Evolutionary conservation across 352 stramenopile genomes (phyloP).

Genomic region (Pythium volutum): DNA sequence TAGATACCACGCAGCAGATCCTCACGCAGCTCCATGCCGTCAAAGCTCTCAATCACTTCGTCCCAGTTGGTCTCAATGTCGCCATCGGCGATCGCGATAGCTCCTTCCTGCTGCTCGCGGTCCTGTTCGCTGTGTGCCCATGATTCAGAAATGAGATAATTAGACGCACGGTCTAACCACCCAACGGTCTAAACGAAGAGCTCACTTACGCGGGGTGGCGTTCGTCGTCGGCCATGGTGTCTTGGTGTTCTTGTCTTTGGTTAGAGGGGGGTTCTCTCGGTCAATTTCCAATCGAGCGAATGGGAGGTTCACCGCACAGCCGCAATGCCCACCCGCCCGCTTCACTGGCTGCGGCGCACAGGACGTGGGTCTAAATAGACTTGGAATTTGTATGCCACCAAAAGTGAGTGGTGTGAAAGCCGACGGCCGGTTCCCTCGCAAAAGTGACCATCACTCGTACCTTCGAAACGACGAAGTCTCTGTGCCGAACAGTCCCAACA

Average conservation of each 20-base stretch:
- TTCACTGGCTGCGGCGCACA: constrained; percentile 24
- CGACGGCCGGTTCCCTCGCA: neutral
- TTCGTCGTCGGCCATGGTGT: constrained; percentile 81
- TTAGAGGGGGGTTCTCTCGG: constrained; percentile 29
- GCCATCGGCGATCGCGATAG: constrained; percentile 82
- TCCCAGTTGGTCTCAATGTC: constrained; percentile 99
- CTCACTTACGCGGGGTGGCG: constrained; percentile 41
- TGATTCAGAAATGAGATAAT: constrained; percentile 1
- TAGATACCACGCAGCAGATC: constrained; percentile 99
- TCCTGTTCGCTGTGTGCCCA: constrained; percentile 34
- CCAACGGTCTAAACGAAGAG: neutral
- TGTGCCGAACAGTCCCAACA: too few species aligned
- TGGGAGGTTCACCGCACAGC: constrained; percentile 25
- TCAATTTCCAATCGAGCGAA: constrained; percentile 37
- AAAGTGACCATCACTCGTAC: constrained; percentile 22
- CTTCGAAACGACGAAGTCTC: neutral
- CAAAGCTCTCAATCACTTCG: constrained; percentile 98
- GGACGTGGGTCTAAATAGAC: constrained; percentile 24
- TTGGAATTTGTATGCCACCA: constrained; percentile 66
- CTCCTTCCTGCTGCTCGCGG: constrained; percentile 66
- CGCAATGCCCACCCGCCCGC: constrained; percentile 28
- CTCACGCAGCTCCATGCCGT: constrained; percentile 98
- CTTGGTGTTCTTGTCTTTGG: constrained; percentile 20
- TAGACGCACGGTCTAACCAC: neutral
- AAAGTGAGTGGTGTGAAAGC: constrained; percentile 51